phyloP scores from a whole-genome alignment of 75 land plant genomes.

The Ceratopteris richardii region DNA sequence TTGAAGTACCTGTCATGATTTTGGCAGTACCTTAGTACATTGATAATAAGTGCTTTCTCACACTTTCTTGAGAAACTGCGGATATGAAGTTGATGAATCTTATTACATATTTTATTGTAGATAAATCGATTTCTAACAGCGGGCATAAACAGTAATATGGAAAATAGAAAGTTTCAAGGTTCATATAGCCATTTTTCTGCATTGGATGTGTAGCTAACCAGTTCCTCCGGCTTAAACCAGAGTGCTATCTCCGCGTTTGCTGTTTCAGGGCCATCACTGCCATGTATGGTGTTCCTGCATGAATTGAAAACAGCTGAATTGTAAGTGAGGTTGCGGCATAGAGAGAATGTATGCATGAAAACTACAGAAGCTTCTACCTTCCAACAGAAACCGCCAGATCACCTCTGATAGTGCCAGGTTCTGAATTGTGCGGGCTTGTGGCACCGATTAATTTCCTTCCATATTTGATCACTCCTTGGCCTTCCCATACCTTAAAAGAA shows the following conservation, averaged over 20 bases:
- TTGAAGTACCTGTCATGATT: no score
- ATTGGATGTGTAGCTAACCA: conserved; percentile 56
- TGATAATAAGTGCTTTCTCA: no score
- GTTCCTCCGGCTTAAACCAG: conserved; percentile 88
- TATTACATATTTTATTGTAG: no score
- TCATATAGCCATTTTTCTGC: conserved; percentile 90
- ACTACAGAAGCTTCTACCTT: conserved; percentile 36
- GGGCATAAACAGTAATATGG: no score
- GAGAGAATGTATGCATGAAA: neutral
- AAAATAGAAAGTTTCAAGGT: no score
- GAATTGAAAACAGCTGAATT: no score
- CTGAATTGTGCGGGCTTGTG: conserved; percentile 90
- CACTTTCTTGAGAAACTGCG: no score
- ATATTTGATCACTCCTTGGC: conserved; percentile 93
- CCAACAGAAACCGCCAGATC: conserved; percentile 89
- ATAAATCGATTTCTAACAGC: no score
- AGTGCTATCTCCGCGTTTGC: conserved; percentile 70
- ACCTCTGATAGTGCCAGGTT: conserved; percentile 95
- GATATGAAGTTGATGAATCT: no score
- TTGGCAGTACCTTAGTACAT: no score
- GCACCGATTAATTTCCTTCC: conserved; percentile 95
- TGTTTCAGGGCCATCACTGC: conserved; percentile 83
- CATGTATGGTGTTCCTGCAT: conserved; percentile 75
- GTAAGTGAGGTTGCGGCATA: no score
- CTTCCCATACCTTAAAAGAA: conserved; percentile 87